These are phyloP conservation scores for Ambrosiella beaveri DNA, from an alignment of 2,329 filamentous ascomycete genomes.

Conservation along the genomic window DNA sequence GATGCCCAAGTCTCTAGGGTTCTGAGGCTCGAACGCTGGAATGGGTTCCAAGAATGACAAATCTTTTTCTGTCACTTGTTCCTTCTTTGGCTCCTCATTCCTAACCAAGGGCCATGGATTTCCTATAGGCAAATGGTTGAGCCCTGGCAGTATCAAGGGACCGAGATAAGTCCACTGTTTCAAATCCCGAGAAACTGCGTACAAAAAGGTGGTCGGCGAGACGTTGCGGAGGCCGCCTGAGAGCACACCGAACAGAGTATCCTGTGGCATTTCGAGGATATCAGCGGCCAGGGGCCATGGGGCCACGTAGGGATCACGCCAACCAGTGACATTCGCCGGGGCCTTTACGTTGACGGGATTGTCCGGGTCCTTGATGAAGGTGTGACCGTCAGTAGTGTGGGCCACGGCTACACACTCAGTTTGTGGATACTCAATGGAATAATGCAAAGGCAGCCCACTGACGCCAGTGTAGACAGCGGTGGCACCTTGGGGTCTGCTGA, in stretches of 20 bases:
- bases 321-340: background rate
- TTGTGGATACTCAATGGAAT: background rate
- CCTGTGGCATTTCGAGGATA: background rate
- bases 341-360: background rate
- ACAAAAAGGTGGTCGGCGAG: background rate
- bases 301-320: background rate
- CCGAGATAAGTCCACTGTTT: background rate
- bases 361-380: background rate
- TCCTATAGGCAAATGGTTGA: background rate
- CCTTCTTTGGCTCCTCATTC: too few species aligned
- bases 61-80: too few species aligned
- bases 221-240: background rate
- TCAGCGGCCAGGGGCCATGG: background rate
- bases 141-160: background rate
- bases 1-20: background rate
- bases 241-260: background rate
- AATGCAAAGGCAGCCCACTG: background rate
- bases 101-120: background rate
- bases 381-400: background rate
- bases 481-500: background rate
- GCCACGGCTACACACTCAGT: background rate
- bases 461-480: background rate
- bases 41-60: too few species aligned
- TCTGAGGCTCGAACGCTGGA: background rate
- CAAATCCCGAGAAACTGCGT: background rate